Conservation (phyloP, 495 filamentous ascomycete species). For the Trichodelitschia bisporula region DNA sequence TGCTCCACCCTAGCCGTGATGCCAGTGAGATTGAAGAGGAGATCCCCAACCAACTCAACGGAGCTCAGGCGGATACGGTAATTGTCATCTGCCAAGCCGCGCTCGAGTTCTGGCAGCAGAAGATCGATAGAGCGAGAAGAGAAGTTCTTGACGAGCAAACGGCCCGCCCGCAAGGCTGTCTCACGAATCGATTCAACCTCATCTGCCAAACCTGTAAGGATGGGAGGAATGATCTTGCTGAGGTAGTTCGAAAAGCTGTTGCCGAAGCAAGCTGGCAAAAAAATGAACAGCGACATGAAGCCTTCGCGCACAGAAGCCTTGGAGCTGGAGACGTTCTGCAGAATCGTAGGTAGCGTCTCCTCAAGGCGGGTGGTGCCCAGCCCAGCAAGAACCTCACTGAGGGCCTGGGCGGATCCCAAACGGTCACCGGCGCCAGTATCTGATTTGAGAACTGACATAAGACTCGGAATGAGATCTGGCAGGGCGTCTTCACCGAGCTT, state of each 20-base stretch:
- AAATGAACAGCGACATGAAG: constrained; percentile 99
- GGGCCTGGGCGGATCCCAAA: constrained; percentile 86
- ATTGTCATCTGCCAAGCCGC: constrained; percentile 82
- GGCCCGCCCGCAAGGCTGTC: constrained; percentile 74
- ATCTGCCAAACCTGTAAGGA: constrained; percentile 81
- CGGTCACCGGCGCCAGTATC: constrained; percentile 90
- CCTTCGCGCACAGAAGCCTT: constrained; percentile 84
- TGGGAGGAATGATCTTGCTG: constrained; percentile 85
- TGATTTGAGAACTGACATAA: constrained; percentile 93
- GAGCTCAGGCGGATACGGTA: constrained; percentile 94
- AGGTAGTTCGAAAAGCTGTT: constrained; percentile 96
- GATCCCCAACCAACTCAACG: constrained; percentile 86
- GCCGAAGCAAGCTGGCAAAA: constrained; percentile 93
- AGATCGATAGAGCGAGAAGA: constrained; percentile 83
- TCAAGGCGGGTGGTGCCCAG: constrained; percentile 78
- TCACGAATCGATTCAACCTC: constrained; percentile 90
- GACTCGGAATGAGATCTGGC: constrained; percentile 87
- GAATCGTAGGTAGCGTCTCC: constrained; percentile 85
- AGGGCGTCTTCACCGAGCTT: constrained; percentile 93
- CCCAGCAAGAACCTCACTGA: constrained; percentile 88
- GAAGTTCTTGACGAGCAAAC: constrained; percentile 93
- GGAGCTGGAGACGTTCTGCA: constrained; percentile 83
- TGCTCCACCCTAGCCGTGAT: constrained; percentile 65
- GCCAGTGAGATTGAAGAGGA: constrained; percentile 93
- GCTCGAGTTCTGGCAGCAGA: constrained; percentile 79